Evolutionary conservation across 2,329 filamentous ascomycete species (phyloP), one percentile per base, ranked within the genome.

Genomic region (Alternaria panax): DNA sequence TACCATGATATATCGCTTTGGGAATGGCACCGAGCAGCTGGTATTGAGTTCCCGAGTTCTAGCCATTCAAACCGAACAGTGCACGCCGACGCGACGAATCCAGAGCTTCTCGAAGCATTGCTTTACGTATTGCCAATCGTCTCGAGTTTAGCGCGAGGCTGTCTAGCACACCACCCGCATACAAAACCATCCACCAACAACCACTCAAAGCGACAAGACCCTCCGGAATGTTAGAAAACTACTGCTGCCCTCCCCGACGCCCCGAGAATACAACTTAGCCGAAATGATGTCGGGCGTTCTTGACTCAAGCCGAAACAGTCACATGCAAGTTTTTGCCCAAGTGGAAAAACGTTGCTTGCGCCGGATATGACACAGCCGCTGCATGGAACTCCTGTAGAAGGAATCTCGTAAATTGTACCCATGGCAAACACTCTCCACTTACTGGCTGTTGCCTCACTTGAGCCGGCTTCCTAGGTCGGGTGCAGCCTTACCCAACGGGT

Each of bases 121-220:
- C 51, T 71, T 75, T 73, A 73, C 69, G 62, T 75, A 63, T 70
- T 72, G 65, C 67, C 65, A 67, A 70, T 66, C 59, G 36, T 45
- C 57, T 62, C 42, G 24, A 60, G 59, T 46, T 59, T 67, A 66
- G 64, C 57, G 59, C 48, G 30, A 41, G 45, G 51, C 51, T 52
- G 42, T 45, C 30, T 47, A 59, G 36, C 58, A 65, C 57, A 50
- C 54, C 55, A 60, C 38, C 24, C 30, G 28, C 40, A 48, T 36
- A 43, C 54, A 47, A 51, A 53, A 22, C 41, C 48, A 54, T 52
- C 46, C 52, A 30, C 25, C 16, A 27, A 40, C 52, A 52, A 50
- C 48, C 54, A 54, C 59, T 40, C 34, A 42, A 32, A 18, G 28
- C 56, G 43, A 30, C 38, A 48, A 50, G 36, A 43, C 18, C 24